phyloP scores from a whole-genome alignment of 2,329 filamentous ascomycete species.

The Zymoseptoria ardabiliae region DNA sequence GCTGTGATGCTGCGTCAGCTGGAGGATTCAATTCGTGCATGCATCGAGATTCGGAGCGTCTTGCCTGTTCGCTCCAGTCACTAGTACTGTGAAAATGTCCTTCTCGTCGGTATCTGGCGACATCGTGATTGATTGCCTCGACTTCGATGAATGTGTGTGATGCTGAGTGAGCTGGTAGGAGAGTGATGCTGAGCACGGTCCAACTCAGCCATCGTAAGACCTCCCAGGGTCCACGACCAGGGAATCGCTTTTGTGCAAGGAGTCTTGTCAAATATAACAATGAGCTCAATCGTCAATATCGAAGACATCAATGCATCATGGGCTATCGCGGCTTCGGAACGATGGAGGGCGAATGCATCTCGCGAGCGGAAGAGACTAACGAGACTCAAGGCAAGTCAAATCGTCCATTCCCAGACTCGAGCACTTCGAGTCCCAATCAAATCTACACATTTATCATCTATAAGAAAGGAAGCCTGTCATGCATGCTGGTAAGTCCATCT shows the following conservation, averaged over 20 bases:
- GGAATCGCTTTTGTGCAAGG: neutral
- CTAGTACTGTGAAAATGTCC: conserved; percentile 50
- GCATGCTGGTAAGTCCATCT: neutral
- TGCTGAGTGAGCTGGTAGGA: neutral
- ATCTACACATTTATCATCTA: neutral
- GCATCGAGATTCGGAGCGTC: neutral
- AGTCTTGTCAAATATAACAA: neutral
- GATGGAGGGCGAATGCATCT: no score
- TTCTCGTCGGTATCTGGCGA: conserved; percentile 6
- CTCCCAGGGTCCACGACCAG: neutral
- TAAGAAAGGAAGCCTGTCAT: neutral
- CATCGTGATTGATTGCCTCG: neutral
- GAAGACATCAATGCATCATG: neutral
- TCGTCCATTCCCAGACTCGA: conserved; percentile 12
- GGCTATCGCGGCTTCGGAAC: no score
- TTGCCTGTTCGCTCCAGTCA: conserved; percentile 84
- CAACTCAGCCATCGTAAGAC: neutral
- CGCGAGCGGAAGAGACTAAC: no score
- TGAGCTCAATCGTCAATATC: neutral
- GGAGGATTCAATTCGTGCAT: neutral
- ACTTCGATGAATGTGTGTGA: neutral
- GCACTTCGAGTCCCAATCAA: conserved; percentile 15
- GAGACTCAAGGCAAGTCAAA: neutral
- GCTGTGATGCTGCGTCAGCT: conserved; percentile 41
- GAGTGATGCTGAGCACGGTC: neutral